These are phyloP conservation scores for Croton laevigatus DNA, from an alignment of 441 rosid genomes.

Conservation along the genomic window DNA sequence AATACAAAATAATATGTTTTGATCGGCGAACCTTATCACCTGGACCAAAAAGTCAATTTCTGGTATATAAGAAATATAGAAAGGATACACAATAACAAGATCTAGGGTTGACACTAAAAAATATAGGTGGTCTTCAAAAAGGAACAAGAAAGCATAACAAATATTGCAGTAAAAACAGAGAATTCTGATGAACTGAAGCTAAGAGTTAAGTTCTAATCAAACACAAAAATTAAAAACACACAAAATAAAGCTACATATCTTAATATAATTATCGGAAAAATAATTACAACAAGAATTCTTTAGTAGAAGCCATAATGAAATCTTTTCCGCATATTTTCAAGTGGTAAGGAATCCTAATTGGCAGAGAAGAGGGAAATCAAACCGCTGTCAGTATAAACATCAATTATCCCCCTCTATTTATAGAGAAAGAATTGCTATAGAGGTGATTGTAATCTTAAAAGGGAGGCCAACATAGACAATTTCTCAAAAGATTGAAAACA, in stretches of 20 bases:
- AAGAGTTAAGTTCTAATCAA: background rate
- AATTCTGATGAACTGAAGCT: background rate
- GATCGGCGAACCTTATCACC: conserved; percentile 5
- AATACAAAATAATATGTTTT: conserved; percentile 3
- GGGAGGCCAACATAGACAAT: background rate
- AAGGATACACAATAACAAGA: background rate
- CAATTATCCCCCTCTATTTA: background rate
- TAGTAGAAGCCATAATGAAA: background rate
- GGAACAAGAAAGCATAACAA: background rate
- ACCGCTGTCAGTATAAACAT: background rate
- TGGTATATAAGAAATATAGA: background rate
- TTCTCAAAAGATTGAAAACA: background rate
- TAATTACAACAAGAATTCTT: background rate
- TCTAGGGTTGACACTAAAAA: background rate
- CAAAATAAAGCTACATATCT: background rate
- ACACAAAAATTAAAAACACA: background rate
- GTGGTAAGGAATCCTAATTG: background rate
- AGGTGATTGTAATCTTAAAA: background rate
- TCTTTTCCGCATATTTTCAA: background rate
- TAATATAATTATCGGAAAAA: background rate
- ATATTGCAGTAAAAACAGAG: background rate
- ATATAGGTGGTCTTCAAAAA: too few species aligned
- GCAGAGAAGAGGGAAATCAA: background rate
- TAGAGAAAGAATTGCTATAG: background rate
- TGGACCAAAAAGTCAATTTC: background rate